phyloP scores from a whole-genome alignment of 148 eudicot species.

The Nepenthes mirabilis region DNA sequence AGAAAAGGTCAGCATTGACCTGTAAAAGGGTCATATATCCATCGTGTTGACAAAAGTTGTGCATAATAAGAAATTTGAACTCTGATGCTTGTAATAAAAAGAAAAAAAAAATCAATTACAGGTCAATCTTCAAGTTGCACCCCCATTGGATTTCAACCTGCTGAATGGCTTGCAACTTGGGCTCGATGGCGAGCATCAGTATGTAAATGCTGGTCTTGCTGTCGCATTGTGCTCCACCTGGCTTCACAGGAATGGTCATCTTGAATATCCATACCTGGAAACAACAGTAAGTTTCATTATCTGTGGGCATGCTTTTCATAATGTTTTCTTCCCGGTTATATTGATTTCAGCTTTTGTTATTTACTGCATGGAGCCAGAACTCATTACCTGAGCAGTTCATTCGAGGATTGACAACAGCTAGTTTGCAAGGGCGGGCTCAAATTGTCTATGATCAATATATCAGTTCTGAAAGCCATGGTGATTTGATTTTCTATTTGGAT shows the following conservation, averaged over 20 bases:
- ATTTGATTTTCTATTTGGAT: slow-evolving; percentile 79
- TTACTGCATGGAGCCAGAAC: slow-evolving; percentile 27
- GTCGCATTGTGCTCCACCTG: slow-evolving; percentile 77
- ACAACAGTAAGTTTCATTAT: slow-evolving; percentile 32
- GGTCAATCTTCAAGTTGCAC: slow-evolving; percentile 66
- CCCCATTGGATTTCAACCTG: slow-evolving; percentile 43
- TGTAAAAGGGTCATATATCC: not conserved
- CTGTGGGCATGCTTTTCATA: slow-evolving; percentile 1
- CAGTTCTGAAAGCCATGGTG: slow-evolving; percentile 44
- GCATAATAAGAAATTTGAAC: slow-evolving; percentile 1
- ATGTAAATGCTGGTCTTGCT: slow-evolving; percentile 89
- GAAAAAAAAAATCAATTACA: slow-evolving; percentile 12
- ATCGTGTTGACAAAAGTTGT: not conserved
- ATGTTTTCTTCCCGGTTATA: not conserved
- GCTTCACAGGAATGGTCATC: slow-evolving; percentile 74
- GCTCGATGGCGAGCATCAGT: slow-evolving; percentile 89
- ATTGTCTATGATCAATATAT: slow-evolving; percentile 53
- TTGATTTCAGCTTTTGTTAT: slow-evolving; percentile 1
- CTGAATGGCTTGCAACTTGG: slow-evolving; percentile 62
- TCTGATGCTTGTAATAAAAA: not conserved
- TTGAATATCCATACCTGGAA: slow-evolving; percentile 36
- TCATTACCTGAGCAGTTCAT: slow-evolving; percentile 76
- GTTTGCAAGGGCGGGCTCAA: slow-evolving; percentile 86
- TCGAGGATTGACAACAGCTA: slow-evolving; percentile 66
- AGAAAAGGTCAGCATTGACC: too few species aligned